These are phyloP conservation scores for Phaffia australis DNA, from an alignment of 768 basidiomycete genomes.

Conservation along the genomic window DNA sequence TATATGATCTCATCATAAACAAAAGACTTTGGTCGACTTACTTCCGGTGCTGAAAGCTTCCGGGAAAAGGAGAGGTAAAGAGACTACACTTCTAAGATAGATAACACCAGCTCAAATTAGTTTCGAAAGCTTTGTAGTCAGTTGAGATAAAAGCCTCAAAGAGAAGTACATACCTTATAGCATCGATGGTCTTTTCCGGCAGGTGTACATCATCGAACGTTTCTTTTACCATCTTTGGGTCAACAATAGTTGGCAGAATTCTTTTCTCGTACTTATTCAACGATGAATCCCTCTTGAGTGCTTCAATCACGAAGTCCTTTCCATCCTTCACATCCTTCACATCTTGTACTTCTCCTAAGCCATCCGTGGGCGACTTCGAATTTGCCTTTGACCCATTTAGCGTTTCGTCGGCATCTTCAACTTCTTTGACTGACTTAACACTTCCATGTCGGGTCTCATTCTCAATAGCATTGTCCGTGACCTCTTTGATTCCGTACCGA, in stretches of 20 bases:
- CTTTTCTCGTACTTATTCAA: slow-evolving; percentile 72
- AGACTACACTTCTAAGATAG: slow-evolving; percentile 46
- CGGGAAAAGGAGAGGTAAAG: slow-evolving; percentile 75
- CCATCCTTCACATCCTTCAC: slow-evolving; percentile 39
- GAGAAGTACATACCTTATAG: slow-evolving; percentile 57
- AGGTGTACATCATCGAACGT: slow-evolving; percentile 62
- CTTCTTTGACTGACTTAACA: slow-evolving; percentile 40
- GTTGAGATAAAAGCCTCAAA: no score
- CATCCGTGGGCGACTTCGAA: slow-evolving; percentile 27
- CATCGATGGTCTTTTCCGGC: slow-evolving; percentile 77
- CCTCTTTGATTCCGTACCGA: no score
- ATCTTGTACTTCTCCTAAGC: slow-evolving; percentile 4
- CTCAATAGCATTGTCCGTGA: slow-evolving; percentile 14
- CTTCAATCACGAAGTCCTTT: slow-evolving; percentile 63
- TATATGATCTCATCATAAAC: not conserved
- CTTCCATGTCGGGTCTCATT: slow-evolving; percentile 7
- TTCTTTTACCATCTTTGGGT: slow-evolving; percentile 48
- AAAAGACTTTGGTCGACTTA: not conserved
- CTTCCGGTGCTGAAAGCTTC: slow-evolving; percentile 72
- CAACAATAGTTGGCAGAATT: slow-evolving; percentile 73
- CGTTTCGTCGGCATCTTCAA: slow-evolving; percentile 26
- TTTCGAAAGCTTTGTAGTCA: not conserved
- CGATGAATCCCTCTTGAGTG: slow-evolving; percentile 59
- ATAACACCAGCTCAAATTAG: not conserved
- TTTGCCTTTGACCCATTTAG: not conserved